Evolutionary conservation across 2,329 filamentous ascomycete species (phyloP).

Genomic region (Beauveria australis): DNA sequence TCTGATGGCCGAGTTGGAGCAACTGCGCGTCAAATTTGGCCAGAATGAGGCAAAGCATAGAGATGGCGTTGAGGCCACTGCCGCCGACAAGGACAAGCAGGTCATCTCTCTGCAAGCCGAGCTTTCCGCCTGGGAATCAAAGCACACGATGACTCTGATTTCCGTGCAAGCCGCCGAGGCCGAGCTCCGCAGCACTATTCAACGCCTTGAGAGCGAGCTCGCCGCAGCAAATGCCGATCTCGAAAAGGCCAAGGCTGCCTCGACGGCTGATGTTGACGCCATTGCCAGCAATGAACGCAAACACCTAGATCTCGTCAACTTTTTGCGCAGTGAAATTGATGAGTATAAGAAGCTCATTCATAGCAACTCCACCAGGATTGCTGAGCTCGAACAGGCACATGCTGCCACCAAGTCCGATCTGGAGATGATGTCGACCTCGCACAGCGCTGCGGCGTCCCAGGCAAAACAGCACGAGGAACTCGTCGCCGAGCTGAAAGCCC

Average conservation of each 20-base stretch:
- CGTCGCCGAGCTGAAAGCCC: conserved; percentile 45
- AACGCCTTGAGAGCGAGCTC: conserved; percentile 59
- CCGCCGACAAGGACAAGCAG: conserved; percentile 25
- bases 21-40: conserved; percentile 50
- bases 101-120: conserved; percentile 63
- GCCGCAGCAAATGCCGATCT: conserved; percentile 45
- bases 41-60: conserved; percentile 18
- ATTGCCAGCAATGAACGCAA: conserved; percentile 39
- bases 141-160: conserved; percentile 63
- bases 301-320: conserved; percentile 51
- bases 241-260: conserved; percentile 32
- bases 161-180: conserved; percentile 66
- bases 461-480: conserved; percentile 38
- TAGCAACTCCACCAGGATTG: conserved; percentile 59
- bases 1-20: conserved; percentile 62
- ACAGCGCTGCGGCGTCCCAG: conserved; percentile 42
- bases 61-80: conserved; percentile 20
- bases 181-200: conserved; percentile 63
- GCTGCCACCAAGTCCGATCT: conserved; percentile 57
- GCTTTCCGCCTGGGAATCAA: conserved; percentile 64
- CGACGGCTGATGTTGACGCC: conserved; percentile 33
- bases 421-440: conserved; percentile 54
- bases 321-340: conserved; percentile 66
- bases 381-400: conserved; percentile 67
- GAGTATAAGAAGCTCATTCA: conserved; percentile 70